Conservation (phyloP, 805 yeast genomes). For the Teunomyces cretensis region DNA sequence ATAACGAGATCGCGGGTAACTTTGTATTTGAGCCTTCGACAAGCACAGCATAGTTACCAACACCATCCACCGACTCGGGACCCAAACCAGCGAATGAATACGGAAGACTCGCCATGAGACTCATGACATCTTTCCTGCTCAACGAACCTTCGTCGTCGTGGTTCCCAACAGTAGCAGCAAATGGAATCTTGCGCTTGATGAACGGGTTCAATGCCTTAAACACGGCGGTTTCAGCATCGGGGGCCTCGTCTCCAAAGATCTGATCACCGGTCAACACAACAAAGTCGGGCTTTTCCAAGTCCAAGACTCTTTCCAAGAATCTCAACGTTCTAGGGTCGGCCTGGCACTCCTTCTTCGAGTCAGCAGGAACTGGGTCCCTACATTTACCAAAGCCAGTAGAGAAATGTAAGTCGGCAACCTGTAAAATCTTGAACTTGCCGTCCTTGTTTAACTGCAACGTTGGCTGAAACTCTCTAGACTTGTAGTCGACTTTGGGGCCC, state of each 20-base stretch:
- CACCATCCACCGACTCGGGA: slow-evolving; percentile 70
- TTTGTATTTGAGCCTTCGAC: slow-evolving; percentile 41
- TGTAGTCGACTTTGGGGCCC: slow-evolving; percentile 33
- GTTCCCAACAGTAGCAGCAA: slow-evolving; percentile 84
- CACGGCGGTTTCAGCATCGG: slow-evolving; percentile 81
- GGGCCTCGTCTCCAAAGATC: slow-evolving; percentile 74
- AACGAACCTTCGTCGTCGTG: slow-evolving; percentile 90
- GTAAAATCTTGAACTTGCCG: slow-evolving; percentile 73
- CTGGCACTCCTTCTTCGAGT: slow-evolving; percentile 50
- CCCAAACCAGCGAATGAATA: slow-evolving; percentile 63
- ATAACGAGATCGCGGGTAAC: slow-evolving; percentile 55
- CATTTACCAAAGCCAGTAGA: slow-evolving; percentile 83
- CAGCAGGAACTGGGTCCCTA: slow-evolving; percentile 65
- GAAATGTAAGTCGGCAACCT: slow-evolving; percentile 89
- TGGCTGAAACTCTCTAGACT: slow-evolving; percentile 23
- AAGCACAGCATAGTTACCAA: slow-evolving; percentile 74
- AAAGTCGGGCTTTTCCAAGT: slow-evolving; percentile 76
- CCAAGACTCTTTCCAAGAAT: slow-evolving; percentile 64
- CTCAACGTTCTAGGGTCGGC: slow-evolving; percentile 74
- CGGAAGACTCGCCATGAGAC: slow-evolving; percentile 58
- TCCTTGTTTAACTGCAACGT: slow-evolving; percentile 35
- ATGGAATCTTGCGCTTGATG: slow-evolving; percentile 69
- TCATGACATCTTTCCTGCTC: slow-evolving; percentile 59
- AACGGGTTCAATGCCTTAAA: slow-evolving; percentile 74
- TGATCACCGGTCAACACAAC: slow-evolving; percentile 92